These are phyloP conservation scores for Geotrichum aggregatum DNA, from an alignment of 1,139 yeast species.

Conservation along the genomic window DNA sequence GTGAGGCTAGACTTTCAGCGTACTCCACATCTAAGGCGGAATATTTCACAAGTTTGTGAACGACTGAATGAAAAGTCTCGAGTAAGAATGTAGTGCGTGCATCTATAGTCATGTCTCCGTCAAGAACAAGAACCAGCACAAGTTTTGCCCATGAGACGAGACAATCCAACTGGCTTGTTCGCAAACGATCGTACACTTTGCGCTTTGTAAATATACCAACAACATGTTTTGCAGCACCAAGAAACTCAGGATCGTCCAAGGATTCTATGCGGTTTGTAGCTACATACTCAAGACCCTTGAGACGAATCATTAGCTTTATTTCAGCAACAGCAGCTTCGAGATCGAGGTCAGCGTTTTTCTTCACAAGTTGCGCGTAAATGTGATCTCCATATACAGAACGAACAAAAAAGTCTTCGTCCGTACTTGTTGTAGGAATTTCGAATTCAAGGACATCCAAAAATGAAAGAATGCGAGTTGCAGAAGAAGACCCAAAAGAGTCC, in stretches of 20 bases:
- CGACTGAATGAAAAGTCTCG: conserved; percentile 67
- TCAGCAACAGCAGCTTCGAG: conserved; percentile 25
- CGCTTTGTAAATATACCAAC: conserved; percentile 24
- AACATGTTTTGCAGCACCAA: conserved; percentile 22
- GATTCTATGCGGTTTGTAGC: conserved; percentile 24
- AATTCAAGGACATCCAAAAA: conserved; percentile 68
- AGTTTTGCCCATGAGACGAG: conserved; percentile 81
- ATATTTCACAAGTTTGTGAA: conserved; percentile 74
- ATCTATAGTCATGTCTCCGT: conserved; percentile 45
- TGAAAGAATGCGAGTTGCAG: conserved; percentile 60
- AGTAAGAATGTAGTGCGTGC: conserved; percentile 59
- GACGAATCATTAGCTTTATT: conserved; percentile 27
- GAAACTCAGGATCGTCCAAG: conserved; percentile 26
- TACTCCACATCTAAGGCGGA: conserved; percentile 61
- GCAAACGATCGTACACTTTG: conserved; percentile 25
- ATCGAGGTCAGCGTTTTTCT: conserved; percentile 9
- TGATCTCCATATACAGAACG: conserved; percentile 18
- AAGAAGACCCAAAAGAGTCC: conserved; percentile 33
- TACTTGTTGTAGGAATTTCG: conserved; percentile 35
- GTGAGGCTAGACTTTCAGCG: conserved; percentile 72
- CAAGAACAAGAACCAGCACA: conserved; percentile 67
- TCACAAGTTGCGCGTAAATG: conserved; percentile 12
- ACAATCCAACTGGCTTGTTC: conserved; percentile 53
- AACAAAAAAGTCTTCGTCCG: conserved; percentile 1
- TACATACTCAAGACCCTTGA: conserved; percentile 32